phyloP scores from a whole-genome alignment of 805 yeast genomes.

The Debaryomyces maramus region DNA sequence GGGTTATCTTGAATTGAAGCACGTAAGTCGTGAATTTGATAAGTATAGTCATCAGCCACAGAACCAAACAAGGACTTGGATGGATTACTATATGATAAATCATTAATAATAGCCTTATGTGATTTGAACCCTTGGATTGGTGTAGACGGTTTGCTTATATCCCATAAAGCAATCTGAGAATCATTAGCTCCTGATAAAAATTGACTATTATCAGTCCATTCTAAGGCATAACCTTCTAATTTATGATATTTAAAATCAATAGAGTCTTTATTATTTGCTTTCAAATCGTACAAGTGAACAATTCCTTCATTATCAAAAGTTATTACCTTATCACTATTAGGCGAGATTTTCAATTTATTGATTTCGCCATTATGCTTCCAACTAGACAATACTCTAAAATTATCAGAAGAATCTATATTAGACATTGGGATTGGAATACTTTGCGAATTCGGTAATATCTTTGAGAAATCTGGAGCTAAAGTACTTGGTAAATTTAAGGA shows the following conservation, averaged over 20 bases:
- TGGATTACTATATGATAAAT: conserved; percentile 56
- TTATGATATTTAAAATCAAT: conserved; percentile 53
- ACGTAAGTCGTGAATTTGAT: conserved; percentile 64
- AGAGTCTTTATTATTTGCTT: conserved; percentile 14
- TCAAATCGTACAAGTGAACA: conserved; percentile 43
- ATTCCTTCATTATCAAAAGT: conserved; percentile 56
- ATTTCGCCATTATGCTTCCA: conserved; percentile 71
- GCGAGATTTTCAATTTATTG: conserved; percentile 58
- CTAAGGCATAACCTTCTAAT: conserved; percentile 67
- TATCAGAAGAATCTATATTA: conserved; percentile 25
- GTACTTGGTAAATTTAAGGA: conserved; percentile 51
- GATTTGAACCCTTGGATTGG: conserved; percentile 52
- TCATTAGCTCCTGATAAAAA: conserved; percentile 70
- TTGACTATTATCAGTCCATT: conserved; percentile 55
- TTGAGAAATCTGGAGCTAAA: conserved; percentile 36
- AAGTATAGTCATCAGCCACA: conserved; percentile 64
- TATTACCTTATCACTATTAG: conserved; percentile 48
- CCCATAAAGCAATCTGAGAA: conserved; percentile 71
- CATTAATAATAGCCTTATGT: conserved; percentile 64
- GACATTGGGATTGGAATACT: conserved; percentile 25
- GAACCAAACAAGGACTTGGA: conserved; percentile 58
- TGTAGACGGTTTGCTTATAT: conserved; percentile 39
- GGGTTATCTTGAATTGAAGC: conserved; percentile 30
- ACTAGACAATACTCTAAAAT: conserved; percentile 43
- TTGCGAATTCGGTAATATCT: conserved; percentile 22